Conservation (phyloP, 2,329 filamentous ascomycete genomes). For the Ophiocordyceps camponoti-saundersi region DNA sequence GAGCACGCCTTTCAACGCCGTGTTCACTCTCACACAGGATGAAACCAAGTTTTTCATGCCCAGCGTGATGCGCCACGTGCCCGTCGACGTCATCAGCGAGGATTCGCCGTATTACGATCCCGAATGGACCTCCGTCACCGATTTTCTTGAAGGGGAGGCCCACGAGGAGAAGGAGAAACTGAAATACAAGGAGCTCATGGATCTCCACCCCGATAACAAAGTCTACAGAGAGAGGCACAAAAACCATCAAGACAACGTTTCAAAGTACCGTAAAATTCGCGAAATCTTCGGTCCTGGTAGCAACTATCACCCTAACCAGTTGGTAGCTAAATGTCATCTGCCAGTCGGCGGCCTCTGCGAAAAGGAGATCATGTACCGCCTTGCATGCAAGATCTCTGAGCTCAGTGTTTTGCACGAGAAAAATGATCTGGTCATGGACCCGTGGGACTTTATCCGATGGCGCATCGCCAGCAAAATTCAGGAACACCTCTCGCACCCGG, state of each 20-base stretch:
- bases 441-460: slow-evolving; percentile 21
- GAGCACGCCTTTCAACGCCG: slow-evolving; percentile 1
- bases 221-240: slow-evolving; percentile 5
- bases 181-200: background rate
- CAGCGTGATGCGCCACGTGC: slow-evolving; percentile 8
- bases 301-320: slow-evolving; percentile 19
- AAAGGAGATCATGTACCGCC: slow-evolving; percentile 16
- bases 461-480: slow-evolving; percentile 8
- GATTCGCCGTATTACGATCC: slow-evolving; percentile 12
- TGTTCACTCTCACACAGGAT: slow-evolving; percentile 8
- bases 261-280: slow-evolving; percentile 15
- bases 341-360: slow-evolving; percentile 14
- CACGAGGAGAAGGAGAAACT: slow-evolving; percentile 7
- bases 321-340: slow-evolving; percentile 15
- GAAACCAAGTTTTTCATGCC: slow-evolving; percentile 10
- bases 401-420: slow-evolving; percentile 9
- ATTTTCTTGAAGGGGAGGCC: slow-evolving; percentile 10
- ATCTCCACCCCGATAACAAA: slow-evolving; percentile 3
- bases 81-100: slow-evolving; percentile 12
- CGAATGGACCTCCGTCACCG: slow-evolving; percentile 13
- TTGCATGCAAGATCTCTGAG: slow-evolving; percentile 16
- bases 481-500: slow-evolving; percentile 1
- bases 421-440: slow-evolving; percentile 16
- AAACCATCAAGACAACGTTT: slow-evolving; percentile 13
- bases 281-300: slow-evolving; percentile 14